Conservation (phyloP, 306 rosid genomes). For the Rosa chinensis region DNA sequence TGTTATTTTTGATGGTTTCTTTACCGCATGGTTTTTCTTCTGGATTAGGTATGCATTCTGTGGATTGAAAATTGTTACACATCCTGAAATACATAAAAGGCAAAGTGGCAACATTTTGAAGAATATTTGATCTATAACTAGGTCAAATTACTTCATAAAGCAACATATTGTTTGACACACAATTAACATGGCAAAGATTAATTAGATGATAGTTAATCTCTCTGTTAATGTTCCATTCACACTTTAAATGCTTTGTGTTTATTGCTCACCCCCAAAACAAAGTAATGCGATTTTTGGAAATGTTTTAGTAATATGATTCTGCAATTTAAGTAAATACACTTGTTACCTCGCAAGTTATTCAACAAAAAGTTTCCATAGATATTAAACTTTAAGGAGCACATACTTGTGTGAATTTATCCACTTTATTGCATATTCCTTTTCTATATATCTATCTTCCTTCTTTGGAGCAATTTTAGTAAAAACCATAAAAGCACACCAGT, state of each 20-base stretch:
- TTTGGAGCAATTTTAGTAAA: constrained; percentile 2
- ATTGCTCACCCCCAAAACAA: background rate
- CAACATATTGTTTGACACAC: background rate
- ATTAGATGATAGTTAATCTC: background rate
- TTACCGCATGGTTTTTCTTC: background rate
- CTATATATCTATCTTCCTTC: background rate
- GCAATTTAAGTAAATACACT: background rate
- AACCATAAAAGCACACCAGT: background rate
- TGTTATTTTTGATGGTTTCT: background rate
- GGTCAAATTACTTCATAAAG: background rate
- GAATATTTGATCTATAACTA: background rate
- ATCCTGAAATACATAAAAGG: background rate
- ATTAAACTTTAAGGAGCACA: background rate
- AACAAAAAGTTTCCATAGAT: background rate
- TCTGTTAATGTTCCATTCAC: background rate
- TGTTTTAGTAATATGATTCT: background rate
- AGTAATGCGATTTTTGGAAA: background rate
- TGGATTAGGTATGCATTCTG: background rate
- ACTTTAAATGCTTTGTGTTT: background rate
- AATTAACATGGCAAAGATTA: background rate
- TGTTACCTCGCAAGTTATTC: background rate
- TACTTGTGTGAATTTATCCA: background rate
- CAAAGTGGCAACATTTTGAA: background rate
- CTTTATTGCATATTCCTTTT: background rate
- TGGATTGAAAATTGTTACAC: background rate